Conservation (phyloP, 768 basidiomycete species). For the Mycena alexandri region DNA sequence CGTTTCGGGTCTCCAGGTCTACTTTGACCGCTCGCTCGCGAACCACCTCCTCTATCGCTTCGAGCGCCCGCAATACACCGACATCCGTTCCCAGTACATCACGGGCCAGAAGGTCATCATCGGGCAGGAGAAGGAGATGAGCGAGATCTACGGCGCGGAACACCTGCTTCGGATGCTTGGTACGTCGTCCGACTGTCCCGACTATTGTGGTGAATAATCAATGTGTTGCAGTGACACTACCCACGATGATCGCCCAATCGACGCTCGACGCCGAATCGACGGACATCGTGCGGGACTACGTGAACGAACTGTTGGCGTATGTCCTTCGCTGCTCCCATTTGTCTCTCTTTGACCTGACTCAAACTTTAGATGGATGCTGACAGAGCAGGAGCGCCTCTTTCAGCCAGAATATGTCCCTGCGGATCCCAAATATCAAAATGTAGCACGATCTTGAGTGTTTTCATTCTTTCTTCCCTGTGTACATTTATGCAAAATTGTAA, state of each 20-base stretch:
- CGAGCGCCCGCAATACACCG: conserved; percentile 93
- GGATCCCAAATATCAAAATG: conserved; percentile 83
- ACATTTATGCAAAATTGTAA: conserved; percentile 1
- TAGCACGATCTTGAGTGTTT: conserved; percentile 72
- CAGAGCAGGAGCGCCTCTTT: conserved; percentile 81
- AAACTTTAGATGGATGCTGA: conserved; percentile 77
- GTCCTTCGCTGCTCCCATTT: not conserved
- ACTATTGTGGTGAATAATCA: not conserved
- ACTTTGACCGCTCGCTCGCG: conserved; percentile 94
- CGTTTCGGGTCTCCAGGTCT: conserved; percentile 85
- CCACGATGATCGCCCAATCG: conserved; percentile 89
- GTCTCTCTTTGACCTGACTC: not conserved
- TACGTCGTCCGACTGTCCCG: conserved; percentile 56
- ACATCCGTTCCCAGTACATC: conserved; percentile 77
- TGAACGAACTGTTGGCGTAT: conserved; percentile 81
- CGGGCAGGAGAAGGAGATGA: conserved; percentile 86
- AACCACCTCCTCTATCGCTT: conserved; percentile 94
- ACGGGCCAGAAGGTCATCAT: conserved; percentile 79
- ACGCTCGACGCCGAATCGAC: conserved; percentile 93
- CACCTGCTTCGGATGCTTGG: conserved; percentile 94
- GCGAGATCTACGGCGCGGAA: conserved; percentile 92
- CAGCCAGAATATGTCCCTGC: conserved; percentile 78
- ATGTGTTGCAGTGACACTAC: conserved; percentile 81
- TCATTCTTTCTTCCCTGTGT: conserved; percentile 1
- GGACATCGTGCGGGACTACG: conserved; percentile 85